phyloP scores from a whole-genome alignment of 2,329 filamentous ascomycete species.

The Biscogniauxia marginata region DNA sequence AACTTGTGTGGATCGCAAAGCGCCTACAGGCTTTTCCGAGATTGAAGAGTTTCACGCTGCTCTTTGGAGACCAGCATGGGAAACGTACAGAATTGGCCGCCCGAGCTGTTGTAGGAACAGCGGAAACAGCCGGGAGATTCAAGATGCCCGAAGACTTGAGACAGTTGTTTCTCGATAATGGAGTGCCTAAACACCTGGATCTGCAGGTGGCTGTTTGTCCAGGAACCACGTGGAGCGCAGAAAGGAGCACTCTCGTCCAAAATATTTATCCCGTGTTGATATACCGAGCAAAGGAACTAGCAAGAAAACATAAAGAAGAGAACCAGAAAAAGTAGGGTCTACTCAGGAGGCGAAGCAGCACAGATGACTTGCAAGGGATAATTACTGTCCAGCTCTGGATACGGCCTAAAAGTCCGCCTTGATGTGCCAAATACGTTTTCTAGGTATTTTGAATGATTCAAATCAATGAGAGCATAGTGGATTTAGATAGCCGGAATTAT shows the following conservation, averaged over 20 bases:
- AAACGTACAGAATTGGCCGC: too few species aligned
- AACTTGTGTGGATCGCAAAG: neutral
- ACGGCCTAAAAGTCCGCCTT: too few species aligned
- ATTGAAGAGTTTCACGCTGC: neutral
- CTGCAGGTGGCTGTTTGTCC: neutral
- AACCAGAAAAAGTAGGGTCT: neutral
- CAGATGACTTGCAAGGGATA: too few species aligned
- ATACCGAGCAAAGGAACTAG: neutral
- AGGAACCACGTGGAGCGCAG: neutral
- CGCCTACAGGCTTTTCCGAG: neutral
- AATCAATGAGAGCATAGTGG: too few species aligned
- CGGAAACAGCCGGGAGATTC: neutral
- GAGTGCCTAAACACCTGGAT: neutral
- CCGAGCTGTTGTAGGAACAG: neutral
- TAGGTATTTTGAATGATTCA: too few species aligned
- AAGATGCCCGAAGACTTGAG: neutral
- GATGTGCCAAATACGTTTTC: too few species aligned
- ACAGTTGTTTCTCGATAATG: neutral
- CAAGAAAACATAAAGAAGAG: neutral
- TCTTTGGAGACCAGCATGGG: neutral
- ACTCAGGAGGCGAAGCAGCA: too few species aligned
- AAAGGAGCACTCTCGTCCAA: neutral
- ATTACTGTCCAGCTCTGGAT: too few species aligned
- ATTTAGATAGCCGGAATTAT: too few species aligned
- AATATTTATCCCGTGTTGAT: neutral